Evolutionary conservation across 2,329 filamentous ascomycete species (phyloP).

Genomic region (Alternaria viburni): DNA sequence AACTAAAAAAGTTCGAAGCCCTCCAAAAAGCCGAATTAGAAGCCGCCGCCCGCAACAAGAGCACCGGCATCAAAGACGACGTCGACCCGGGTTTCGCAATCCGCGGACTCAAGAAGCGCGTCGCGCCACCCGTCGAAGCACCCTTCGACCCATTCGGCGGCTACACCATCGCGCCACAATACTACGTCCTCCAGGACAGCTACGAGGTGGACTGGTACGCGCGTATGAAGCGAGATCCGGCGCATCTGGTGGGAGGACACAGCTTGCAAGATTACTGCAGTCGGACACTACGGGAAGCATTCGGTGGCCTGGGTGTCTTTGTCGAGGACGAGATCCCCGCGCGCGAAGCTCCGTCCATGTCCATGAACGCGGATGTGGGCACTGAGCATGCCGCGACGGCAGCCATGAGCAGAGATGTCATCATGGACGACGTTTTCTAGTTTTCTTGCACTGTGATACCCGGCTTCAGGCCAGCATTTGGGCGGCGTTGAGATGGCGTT

Average conservation of each 20-base stretch:
- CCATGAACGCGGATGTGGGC: slow-evolving; percentile 39
- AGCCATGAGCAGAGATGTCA: slow-evolving; percentile 60
- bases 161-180: slow-evolving; percentile 66
- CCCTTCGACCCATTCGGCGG: slow-evolving; percentile 91
- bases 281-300: slow-evolving; percentile 84
- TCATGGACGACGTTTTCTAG: slow-evolving; percentile 54
- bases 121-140: slow-evolving; percentile 68
- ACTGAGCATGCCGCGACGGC: slow-evolving; percentile 56
- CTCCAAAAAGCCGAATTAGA: slow-evolving; percentile 66
- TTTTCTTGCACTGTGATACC: slow-evolving; percentile 41
- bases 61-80: slow-evolving; percentile 45
- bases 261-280: slow-evolving; percentile 81
- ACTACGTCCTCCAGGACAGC: slow-evolving; percentile 71
- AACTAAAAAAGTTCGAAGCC: slow-evolving; percentile 73
- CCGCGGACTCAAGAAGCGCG: slow-evolving; percentile 75
- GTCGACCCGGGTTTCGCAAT: slow-evolving; percentile 62
- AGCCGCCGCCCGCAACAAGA: slow-evolving; percentile 65
- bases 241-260: slow-evolving; percentile 80
- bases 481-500: slow-evolving; percentile 27
- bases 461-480: slow-evolving; percentile 34
- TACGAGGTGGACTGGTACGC: slow-evolving; percentile 81
- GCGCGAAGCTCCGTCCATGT: slow-evolving; percentile 46
- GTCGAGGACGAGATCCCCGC: slow-evolving; percentile 72
- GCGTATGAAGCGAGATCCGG: slow-evolving; percentile 67
- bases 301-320: slow-evolving; percentile 86